Evolutionary conservation across 306 rosid species (phyloP).

Genomic region (Rosa chinensis): DNA sequence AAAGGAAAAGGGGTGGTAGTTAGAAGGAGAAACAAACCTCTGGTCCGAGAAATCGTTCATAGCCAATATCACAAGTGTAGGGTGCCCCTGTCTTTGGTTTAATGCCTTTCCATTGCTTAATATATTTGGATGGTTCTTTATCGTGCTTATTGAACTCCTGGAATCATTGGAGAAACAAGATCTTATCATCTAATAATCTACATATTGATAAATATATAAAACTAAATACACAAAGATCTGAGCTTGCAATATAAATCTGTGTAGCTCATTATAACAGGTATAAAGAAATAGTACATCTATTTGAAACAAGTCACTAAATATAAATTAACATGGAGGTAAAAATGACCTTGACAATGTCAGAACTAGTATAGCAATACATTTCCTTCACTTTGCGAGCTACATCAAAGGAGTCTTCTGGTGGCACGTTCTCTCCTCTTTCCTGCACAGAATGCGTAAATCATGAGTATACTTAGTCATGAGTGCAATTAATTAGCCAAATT

Average conservation of each 20-base stretch:
- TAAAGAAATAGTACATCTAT: slow-evolving; percentile 14
- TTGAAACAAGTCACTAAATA: slow-evolving; percentile 5
- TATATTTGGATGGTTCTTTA: slow-evolving; percentile 87
- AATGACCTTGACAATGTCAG: slow-evolving; percentile 95
- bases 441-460: slow-evolving; percentile 41
- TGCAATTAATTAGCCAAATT: neutral
- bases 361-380: slow-evolving; percentile 89
- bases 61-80: slow-evolving; percentile 97
- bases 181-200: slow-evolving; percentile 22
- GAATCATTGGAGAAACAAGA: slow-evolving; percentile 31
- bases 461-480: slow-evolving; percentile 6
- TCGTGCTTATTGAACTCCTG: slow-evolving; percentile 98
- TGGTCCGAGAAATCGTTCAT: slow-evolving; percentile 97
- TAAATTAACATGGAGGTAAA: slow-evolving; percentile 14
- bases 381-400: slow-evolving; percentile 99
- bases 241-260: slow-evolving; percentile 11
- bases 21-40: slow-evolving; percentile 58
- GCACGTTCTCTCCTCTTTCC: slow-evolving; percentile 99
- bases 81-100: slow-evolving; percentile 99
- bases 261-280: slow-evolving; percentile 16
- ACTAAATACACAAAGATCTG: neutral
- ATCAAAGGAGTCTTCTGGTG: slow-evolving; percentile 96
- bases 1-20: neutral
- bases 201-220: slow-evolving; percentile 7
- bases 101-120: slow-evolving; percentile 95